A percentile compares a stretch with the other conserved stretches of the same genome.
Evolutionary conservation across 2,329 filamentous ascomycete genomes (phyloP).

Genomic region (Aspergillus ochraceus): DNA sequence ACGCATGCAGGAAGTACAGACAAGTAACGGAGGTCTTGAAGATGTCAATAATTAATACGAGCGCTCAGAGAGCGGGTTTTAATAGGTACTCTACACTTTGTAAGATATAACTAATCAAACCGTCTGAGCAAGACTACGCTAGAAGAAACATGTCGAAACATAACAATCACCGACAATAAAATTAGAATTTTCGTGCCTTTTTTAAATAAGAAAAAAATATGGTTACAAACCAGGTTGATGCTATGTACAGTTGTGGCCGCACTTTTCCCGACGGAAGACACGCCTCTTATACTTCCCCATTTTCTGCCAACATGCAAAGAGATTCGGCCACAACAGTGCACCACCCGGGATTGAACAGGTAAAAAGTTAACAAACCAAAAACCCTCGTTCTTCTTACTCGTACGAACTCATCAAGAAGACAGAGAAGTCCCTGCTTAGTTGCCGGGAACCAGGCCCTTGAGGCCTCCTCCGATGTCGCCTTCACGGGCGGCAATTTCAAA

Average conservation of each 20-base stretch:
- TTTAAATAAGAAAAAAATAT: conserved; percentile 24
- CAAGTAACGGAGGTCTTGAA: too few species aligned
- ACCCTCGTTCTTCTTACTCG: conserved; percentile 27
- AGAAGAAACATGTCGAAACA: too few species aligned
- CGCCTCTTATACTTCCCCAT: conserved; percentile 3
- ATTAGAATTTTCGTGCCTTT: conserved; percentile 29
- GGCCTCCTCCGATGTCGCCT: conserved; percentile 78
- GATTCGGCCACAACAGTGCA: conserved; percentile 25
- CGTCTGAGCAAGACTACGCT: too few species aligned
- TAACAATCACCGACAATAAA: conserved; percentile 16
- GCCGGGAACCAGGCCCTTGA: conserved; percentile 64
- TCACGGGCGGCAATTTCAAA: conserved; percentile 99
- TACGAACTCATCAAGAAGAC: conserved; percentile 33
- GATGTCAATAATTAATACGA: too few species aligned
- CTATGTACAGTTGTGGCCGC: conserved; percentile 30
- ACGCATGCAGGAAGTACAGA: too few species aligned
- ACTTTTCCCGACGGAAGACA: conserved; percentile 14
- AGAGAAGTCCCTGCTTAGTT: conserved; percentile 34
- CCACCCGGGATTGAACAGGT: conserved; percentile 24
- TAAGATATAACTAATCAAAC: too few species aligned
- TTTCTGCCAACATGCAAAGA: conserved; percentile 11
- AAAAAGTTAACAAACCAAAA: conserved; percentile 26
- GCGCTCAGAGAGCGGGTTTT: too few species aligned
- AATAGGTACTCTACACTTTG: too few species aligned
- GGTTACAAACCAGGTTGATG: conserved; percentile 35